These are phyloP conservation scores for Fusarium sp. DNA, from an alignment of 2,329 filamentous ascomycete genomes.

Conservation along the genomic window DNA sequence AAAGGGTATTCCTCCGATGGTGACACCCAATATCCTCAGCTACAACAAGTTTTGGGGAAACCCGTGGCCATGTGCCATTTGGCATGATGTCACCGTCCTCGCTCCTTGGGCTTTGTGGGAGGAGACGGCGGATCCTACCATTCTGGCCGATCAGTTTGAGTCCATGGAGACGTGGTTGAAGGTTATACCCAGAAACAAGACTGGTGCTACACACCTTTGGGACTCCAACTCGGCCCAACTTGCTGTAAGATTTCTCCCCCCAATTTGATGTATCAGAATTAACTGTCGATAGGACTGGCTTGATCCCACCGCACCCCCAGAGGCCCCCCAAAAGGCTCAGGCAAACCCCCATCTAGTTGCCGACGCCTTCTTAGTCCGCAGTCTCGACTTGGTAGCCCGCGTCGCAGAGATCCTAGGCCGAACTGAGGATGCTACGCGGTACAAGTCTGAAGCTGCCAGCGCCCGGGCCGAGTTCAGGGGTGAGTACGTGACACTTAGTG, in stretches of 20 bases:
- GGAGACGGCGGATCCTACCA: constrained; percentile 51
- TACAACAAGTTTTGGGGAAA: constrained; percentile 30
- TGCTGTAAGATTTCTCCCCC: constrained; percentile 3
- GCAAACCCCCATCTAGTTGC: constrained; percentile 58
- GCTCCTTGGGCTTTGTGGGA: constrained; percentile 57
- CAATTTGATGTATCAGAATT: accelerated
- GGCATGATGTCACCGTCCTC: constrained; percentile 58
- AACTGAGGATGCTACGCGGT: constrained; percentile 18
- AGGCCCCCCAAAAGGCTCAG: constrained; percentile 53
- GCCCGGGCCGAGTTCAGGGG: constrained; percentile 28
- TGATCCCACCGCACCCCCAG: constrained; percentile 58
- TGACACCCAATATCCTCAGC: constrained; percentile 31
- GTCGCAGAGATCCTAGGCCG: constrained; percentile 51
- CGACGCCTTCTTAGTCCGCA: constrained; percentile 60
- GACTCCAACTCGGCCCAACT: constrained; percentile 35
- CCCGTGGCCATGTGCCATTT: constrained; percentile 51
- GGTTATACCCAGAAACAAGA: constrained; percentile 47
- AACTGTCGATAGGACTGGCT: constrained; percentile 59
- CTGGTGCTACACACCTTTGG: constrained; percentile 56
- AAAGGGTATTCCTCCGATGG: constrained; percentile 38
- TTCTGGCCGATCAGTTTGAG: constrained; percentile 54
- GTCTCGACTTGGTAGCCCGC: constrained; percentile 53
- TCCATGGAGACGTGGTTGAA: constrained; percentile 57
- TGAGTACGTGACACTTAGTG: constrained; percentile 42
- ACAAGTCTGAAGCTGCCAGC: constrained; percentile 21